Conservation (phyloP, 345 rosid genomes). For the Salix udensis region DNA sequence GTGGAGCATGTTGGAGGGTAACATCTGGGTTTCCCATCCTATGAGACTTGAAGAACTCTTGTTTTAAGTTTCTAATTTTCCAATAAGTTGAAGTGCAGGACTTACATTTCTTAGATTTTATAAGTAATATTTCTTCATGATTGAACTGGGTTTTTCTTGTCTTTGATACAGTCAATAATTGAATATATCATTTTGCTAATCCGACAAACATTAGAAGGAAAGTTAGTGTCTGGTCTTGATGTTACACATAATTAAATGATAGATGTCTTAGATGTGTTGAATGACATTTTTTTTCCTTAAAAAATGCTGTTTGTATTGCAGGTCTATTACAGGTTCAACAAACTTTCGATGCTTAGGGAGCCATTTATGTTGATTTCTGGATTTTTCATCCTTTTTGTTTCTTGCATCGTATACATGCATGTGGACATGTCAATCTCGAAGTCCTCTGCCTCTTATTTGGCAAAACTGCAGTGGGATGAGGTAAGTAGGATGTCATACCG, state of each 20-base stretch:
- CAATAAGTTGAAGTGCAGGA: not conserved
- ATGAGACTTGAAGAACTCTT: not conserved
- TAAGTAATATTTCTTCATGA: not conserved
- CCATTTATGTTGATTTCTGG: constrained; percentile 87
- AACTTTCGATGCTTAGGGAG: constrained; percentile 72
- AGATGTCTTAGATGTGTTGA: not conserved
- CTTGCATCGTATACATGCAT: constrained; percentile 66
- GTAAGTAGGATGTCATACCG: constrained; percentile 31
- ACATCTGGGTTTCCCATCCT: not conserved
- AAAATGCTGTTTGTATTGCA: constrained; percentile 23
- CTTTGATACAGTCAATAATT: not conserved
- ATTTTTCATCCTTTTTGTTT: constrained; percentile 63
- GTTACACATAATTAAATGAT: too few species aligned
- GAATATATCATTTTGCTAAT: not conserved
- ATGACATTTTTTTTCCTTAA: not conserved
- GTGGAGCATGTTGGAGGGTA: not conserved
- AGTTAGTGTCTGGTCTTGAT: not conserved
- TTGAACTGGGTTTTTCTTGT: not conserved
- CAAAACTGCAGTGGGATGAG: constrained; percentile 97
- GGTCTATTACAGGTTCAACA: constrained; percentile 88
- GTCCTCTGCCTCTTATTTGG: constrained; percentile 83
- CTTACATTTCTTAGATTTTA: not conserved
- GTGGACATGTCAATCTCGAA: constrained; percentile 91
- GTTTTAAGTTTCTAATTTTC: not conserved
- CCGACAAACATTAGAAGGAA: not conserved